These are phyloP conservation scores for Xylaria longipes DNA, from an alignment of 495 filamentous ascomycete genomes.

Conservation along the genomic window DNA sequence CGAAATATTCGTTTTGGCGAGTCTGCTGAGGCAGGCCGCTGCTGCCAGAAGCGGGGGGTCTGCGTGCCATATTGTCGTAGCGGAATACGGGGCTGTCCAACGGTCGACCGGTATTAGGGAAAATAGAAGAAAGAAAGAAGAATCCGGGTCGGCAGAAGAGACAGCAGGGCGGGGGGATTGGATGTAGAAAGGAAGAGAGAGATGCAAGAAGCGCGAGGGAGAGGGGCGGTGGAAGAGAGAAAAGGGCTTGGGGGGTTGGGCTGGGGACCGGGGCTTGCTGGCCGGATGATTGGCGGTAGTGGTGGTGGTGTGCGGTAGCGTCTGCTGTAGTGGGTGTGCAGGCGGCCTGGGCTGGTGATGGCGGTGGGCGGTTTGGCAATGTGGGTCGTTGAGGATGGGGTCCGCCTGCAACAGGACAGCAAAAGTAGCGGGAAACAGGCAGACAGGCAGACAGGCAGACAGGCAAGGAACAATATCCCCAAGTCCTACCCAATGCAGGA, in stretches of 20 bases:
- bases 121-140: conserved; percentile 23
- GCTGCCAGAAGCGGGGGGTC: conserved; percentile 39
- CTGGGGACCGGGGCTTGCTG: conserved; percentile 21
- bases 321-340: conserved; percentile 12
- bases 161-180: conserved; percentile 24
- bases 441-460: conserved; percentile 8
- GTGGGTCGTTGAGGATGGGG: conserved; percentile 34
- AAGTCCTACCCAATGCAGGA: conserved; percentile 12
- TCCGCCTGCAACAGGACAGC: conserved; percentile 35
- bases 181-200: conserved; percentile 31
- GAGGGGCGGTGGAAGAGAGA: conserved; percentile 42
- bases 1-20: conserved; percentile 84
- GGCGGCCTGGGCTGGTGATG: conserved; percentile 20
- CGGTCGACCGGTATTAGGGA: conserved; percentile 34
- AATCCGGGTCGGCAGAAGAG: conserved; percentile 28
- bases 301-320: conserved; percentile 21
- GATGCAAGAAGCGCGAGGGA: conserved; percentile 31
- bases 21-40: conserved; percentile 46
- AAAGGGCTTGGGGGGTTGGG: conserved; percentile 37
- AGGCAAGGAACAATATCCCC: conserved; percentile 16
- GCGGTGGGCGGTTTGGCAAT: conserved; percentile 19
- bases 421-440: conserved; percentile 26
- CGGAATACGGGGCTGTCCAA: conserved; percentile 27
- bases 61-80: conserved; percentile 37
- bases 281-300: conserved; percentile 20